A percentile compares a stretch with the other conserved stretches of the same genome.
These are phyloP conservation scores for Cyberlindnera euphorbiae DNA, from an alignment of 805 yeast species.

Conservation along the genomic window DNA sequence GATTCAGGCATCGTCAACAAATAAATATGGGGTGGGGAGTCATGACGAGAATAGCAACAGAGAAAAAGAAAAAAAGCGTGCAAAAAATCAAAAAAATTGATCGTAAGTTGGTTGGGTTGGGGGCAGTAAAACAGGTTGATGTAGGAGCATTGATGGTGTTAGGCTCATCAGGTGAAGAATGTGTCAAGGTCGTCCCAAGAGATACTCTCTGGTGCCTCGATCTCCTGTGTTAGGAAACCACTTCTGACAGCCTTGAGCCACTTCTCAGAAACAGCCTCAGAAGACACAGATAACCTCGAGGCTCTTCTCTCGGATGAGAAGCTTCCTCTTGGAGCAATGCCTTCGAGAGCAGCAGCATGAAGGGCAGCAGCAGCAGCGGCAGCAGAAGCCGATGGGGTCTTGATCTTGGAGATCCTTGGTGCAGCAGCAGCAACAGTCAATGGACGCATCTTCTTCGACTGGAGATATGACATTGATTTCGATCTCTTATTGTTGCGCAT, in stretches of 20 bases:
- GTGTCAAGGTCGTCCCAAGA: constrained; percentile 65
- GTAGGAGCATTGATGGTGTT: background rate
- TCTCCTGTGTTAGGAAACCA: constrained; percentile 75
- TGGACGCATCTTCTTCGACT: constrained; percentile 43
- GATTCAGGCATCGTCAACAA: too few relatives aligned
- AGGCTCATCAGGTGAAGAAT: constrained; percentile 30
- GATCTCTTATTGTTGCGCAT: constrained; percentile 49
- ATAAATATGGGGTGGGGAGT: too few relatives aligned
- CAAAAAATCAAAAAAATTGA: too few relatives aligned
- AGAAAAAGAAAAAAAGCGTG: too few relatives aligned
- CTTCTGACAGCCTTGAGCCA: constrained; percentile 74
- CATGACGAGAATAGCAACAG: too few relatives aligned
- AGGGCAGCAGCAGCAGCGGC: constrained; percentile 72
- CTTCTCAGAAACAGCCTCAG: constrained; percentile 40
- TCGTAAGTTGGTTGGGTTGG: too few relatives aligned
- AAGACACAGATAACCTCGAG: constrained; percentile 15
- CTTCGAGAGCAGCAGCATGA: constrained; percentile 60
- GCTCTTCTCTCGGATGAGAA: constrained; percentile 11
- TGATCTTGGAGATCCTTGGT: constrained; percentile 66
- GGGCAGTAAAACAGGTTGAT: too few relatives aligned
- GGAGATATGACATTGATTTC: constrained; percentile 55
- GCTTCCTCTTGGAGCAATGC: constrained; percentile 36
- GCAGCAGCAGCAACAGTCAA: constrained; percentile 78
- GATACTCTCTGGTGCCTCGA: constrained; percentile 73
- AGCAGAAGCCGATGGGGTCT: constrained; percentile 55